Base-by-base conservation (phyloP, 2,329 filamentous ascomycete genomes). In the Rhytidhysteron rufulum region DNA sequence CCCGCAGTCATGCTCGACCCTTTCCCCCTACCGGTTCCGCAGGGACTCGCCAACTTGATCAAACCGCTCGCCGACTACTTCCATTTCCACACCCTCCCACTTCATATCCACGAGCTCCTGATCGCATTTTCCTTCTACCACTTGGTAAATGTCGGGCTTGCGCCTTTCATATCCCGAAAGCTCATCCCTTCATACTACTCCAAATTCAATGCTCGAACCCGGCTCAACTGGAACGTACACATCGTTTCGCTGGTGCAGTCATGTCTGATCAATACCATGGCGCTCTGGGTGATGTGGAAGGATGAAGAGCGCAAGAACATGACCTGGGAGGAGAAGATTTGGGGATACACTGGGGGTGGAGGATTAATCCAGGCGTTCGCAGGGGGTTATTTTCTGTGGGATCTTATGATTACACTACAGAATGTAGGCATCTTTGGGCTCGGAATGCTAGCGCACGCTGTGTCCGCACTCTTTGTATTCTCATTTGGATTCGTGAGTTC, bases 371-470 rank as follows among this genome's bases (percentile, higher is more conserved):
- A 89, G 65, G 83, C 82, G 8, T 75, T 90, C 52, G 87, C 86
- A 1, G 75, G 81, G 17, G 88, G 88, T 8, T 94, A 94, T 63
- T 94, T 94, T 58, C 65, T 91, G 37, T 94, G 86, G 86, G 88
- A 94, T 58, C 65, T 93, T 37, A 68, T 82, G 48, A 76, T 89
- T 47, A 89, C 85, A 31, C 66, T 80, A 43, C 68, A 76, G 57
- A 77, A 89, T 57, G 57, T 90, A 18, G 72, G 80, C 44, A 77
- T 89, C 25, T 93, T 93, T 55, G 86, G 86, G 6, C 57, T 78
- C n/a, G 85, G 85, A 30, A 81, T 89, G 65, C 71, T 91, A 43
- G 85, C 85, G 36, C 88, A 94, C 63, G 88, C 86, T 34, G 63
- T 86, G 32, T 82, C 79, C 50, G 88, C 88, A 6, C 69, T 91